phyloP scores from a whole-genome alignment of 306 rosid species.

The Fragaria vesca region DNA sequence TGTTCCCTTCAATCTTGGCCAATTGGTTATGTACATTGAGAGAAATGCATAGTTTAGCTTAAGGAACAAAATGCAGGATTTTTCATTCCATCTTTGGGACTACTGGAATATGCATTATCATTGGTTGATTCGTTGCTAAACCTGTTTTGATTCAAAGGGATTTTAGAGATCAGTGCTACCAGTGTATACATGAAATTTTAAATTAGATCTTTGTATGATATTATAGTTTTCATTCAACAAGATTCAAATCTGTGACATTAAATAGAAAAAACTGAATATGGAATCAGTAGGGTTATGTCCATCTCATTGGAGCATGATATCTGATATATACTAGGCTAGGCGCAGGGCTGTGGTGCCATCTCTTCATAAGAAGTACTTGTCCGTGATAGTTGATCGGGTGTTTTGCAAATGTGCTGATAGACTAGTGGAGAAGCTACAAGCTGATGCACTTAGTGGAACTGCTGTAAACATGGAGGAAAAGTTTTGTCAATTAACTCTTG shows the following conservation, averaged over 20 bases:
- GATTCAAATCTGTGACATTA: not conserved
- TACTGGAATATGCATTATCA: not conserved
- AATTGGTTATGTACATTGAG: not conserved
- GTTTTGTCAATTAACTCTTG: constrained; percentile 89
- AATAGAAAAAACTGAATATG: not conserved
- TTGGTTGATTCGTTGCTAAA: not conserved
- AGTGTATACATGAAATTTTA: not conserved
- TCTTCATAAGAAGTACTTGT: constrained; percentile 87
- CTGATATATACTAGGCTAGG: constrained; percentile 60
- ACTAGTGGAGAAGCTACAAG: constrained; percentile 81
- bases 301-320: constrained; percentile 22
- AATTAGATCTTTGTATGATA: not conserved
- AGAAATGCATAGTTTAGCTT: not conserved
- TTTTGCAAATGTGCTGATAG: constrained; percentile 85
- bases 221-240: not conserved
- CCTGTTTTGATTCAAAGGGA: not conserved
- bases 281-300: not conserved
- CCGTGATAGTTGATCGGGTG: constrained; percentile 82
- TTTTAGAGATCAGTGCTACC: not conserved
- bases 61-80: not conserved
- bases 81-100: not conserved
- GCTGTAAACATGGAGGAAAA: constrained; percentile 89
- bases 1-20: not conserved
- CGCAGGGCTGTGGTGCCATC: constrained; percentile 99
- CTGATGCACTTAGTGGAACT: constrained; percentile 58